Conservation (phyloP, 768 basidiomycete genomes). For the Collybiopsis luxurians region DNA sequence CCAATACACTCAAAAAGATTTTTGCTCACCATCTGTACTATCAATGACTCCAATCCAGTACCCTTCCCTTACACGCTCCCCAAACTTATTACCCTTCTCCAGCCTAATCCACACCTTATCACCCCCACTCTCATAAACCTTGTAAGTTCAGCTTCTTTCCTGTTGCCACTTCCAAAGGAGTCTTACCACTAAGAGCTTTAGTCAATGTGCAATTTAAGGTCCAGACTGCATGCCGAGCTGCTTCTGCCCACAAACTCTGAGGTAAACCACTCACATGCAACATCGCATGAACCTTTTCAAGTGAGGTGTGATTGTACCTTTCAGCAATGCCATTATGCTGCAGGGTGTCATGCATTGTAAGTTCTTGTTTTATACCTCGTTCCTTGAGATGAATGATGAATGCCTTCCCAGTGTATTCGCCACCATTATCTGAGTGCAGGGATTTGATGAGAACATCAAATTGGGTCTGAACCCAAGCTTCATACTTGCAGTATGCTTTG, state of each 20-base stretch:
- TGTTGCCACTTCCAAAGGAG: slow-evolving; percentile 17
- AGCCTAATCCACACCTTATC: slow-evolving; percentile 15
- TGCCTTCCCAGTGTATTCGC: slow-evolving; percentile 28
- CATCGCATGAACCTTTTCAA: slow-evolving; percentile 29
- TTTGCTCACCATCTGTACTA: neutral
- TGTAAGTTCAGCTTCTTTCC: slow-evolving; percentile 23
- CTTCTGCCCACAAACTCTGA: slow-evolving; percentile 34
- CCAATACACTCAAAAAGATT: slow-evolving; percentile 22
- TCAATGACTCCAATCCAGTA: slow-evolving; percentile 16
- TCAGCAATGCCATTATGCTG: slow-evolving; percentile 39
- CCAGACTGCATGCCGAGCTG: slow-evolving; percentile 27
- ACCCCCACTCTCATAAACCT: slow-evolving; percentile 23
- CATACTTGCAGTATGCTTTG: slow-evolving; percentile 16
- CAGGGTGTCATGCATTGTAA: slow-evolving; percentile 31
- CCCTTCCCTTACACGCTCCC: slow-evolving; percentile 9
- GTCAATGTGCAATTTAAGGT: slow-evolving; percentile 30
- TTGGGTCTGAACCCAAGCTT: slow-evolving; percentile 24
- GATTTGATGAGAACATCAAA: slow-evolving; percentile 12
- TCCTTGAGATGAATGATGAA: slow-evolving; percentile 24
- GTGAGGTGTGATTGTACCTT: slow-evolving; percentile 28
- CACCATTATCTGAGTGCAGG: slow-evolving; percentile 26
- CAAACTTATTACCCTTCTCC: slow-evolving; percentile 11
- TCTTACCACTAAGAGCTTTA: slow-evolving; percentile 18
- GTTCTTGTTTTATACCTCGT: slow-evolving; percentile 29
- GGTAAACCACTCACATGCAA: slow-evolving; percentile 27